Evolutionary conservation across 139 green algal species (phyloP), one percentile per base, ranked within the genome.

Genomic region (Chlorella sorokiniana): DNA sequence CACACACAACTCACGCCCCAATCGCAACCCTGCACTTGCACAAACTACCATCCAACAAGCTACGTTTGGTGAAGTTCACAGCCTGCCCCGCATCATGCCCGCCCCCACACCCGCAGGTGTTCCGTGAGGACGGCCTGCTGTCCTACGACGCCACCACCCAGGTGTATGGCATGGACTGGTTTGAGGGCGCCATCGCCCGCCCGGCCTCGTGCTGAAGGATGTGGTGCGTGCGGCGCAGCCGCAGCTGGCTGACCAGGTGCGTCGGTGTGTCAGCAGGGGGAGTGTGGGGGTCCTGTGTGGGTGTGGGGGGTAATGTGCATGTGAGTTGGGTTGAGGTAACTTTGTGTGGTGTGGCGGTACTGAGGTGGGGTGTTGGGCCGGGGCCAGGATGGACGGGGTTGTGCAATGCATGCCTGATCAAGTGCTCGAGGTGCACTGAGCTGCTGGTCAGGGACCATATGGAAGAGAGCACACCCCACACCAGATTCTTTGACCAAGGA

Each of bases 141-240:
- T 85, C 77, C 33, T 75, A 48, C n/a, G 67, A 65, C 59, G 54
- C 62, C 51, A 20, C 48, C 29, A 61, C 16, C n/a, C 14, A 68
- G 25, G 41, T 25, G 1, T 72, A 78, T 64, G 75, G 68, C 73
- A 73, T 82, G 31, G 87, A 93, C 86, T 96, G 92, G 92, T 95
- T 93, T 83, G 93, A 96, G 83, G 81, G 79, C 37, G 88, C 89
- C 37, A 74, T 96, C 11, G 86, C 84, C 4, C 88, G 89, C 7
- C 92, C 41, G 92, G 91, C 42, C 29, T 82, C 37, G 89, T 95
- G 20, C 84, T 95, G 38, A 72, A 44, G 31, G 91, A 95, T 87
- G 70, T 95, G 33, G 78, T 88, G 1, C 31, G 42, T 10, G 84
- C 85, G 0, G 42, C 90, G 45, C 74, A 70, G 31, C 86, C 86